These are phyloP conservation scores for Fagus crenata DNA, from an alignment of 306 rosid genomes.

Conservation along the genomic window DNA sequence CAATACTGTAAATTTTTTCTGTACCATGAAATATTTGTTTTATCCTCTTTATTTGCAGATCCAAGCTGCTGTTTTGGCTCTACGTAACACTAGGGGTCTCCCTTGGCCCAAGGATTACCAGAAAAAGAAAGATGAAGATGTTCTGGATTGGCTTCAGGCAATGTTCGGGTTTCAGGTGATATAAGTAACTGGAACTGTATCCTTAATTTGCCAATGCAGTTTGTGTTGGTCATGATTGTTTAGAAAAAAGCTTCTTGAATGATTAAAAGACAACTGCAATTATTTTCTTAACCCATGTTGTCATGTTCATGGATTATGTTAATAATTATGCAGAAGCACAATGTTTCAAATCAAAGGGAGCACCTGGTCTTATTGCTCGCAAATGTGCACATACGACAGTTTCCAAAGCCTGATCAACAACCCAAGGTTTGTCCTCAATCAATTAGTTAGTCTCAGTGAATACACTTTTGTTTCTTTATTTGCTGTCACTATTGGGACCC, in stretches of 20 bases:
- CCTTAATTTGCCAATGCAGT: constrained; percentile 11
- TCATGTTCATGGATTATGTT: constrained; percentile 14
- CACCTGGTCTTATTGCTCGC: constrained; percentile 92
- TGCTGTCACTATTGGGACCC: background rate
- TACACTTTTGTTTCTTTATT: background rate
- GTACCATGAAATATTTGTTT: background rate
- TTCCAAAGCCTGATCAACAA: constrained; percentile 96
- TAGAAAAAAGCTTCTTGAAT: background rate
- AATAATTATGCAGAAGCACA: constrained; percentile 67
- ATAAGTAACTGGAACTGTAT: constrained; percentile 10
- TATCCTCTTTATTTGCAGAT: constrained; percentile 49
- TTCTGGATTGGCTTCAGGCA: constrained; percentile 93
- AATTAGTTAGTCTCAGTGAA: constrained; percentile 2
- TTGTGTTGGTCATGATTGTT: constrained; percentile 2
- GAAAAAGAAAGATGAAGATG: constrained; percentile 83
- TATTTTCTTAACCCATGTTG: constrained; percentile 19
- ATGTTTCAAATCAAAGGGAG: constrained; percentile 93
- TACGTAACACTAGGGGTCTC: constrained; percentile 94
- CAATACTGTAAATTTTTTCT: background rate
- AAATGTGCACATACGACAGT: constrained; percentile 92
- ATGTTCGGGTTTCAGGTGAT: constrained; percentile 98
- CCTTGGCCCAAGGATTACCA: constrained; percentile 86
- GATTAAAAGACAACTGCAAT: constrained; percentile 16
- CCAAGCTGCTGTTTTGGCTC: constrained; percentile 90
- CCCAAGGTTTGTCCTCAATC: constrained; percentile 71